Evolutionary conservation across 805 yeast genomes (phyloP).

Genomic region (Tetrapisispora namnaoensis): DNA sequence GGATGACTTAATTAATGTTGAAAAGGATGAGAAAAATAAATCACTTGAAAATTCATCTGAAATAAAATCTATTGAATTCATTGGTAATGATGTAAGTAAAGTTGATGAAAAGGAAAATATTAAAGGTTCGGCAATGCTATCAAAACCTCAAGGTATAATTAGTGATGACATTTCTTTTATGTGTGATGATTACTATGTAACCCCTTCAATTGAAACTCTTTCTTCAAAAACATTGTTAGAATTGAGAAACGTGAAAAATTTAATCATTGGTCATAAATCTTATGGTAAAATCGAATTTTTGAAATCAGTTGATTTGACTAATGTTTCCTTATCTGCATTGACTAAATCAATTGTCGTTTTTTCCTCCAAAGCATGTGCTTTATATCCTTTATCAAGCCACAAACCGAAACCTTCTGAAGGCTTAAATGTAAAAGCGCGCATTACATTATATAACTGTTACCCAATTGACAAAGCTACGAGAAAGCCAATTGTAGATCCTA

Average conservation of each 20-base stretch:
- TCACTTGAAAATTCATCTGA: neutral
- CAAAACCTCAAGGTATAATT: conserved; percentile 13
- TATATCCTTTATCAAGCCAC: conserved; percentile 57
- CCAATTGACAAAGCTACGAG: conserved; percentile 65
- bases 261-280: conserved; percentile 63
- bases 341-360: conserved; percentile 57
- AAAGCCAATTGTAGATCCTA: conserved; percentile 65
- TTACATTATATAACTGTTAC: conserved; percentile 69
- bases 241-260: conserved; percentile 49
- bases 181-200: conserved; percentile 76
- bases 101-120: neutral
- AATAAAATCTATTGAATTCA: neutral
- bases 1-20: neutral
- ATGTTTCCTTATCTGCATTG: conserved; percentile 49
- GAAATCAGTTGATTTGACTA: conserved; percentile 72
- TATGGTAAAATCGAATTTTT: conserved; percentile 68
- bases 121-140: neutral
- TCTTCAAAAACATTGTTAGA: conserved; percentile 49
- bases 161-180: conserved; percentile 40
- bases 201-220: conserved; percentile 61
- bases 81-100: neutral
- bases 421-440: conserved; percentile 61
- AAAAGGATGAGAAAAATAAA: neutral
- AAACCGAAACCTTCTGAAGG: conserved; percentile 73
- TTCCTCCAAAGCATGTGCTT: conserved; percentile 46